These are phyloP conservation scores for Hanseniaspora opuntiae DNA, from an alignment of 805 yeast genomes.

Conservation along the genomic window DNA sequence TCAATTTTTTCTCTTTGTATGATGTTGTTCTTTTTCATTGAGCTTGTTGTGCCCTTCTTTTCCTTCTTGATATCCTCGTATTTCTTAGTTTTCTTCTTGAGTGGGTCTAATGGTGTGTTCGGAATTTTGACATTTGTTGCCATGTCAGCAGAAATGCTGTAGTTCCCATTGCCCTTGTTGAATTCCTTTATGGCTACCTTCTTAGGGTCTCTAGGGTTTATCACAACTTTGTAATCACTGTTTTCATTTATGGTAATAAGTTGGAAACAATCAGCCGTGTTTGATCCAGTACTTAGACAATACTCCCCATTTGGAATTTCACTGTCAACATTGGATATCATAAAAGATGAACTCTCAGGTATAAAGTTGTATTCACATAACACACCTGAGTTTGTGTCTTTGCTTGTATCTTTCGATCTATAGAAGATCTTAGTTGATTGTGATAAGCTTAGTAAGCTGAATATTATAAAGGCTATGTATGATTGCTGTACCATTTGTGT, in stretches of 20 bases:
- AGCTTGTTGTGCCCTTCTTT: background rate
- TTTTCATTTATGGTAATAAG: background rate
- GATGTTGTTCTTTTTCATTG: background rate
- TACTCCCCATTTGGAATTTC: background rate
- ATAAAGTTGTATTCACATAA: slow-evolving; percentile 7
- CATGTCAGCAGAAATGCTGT: background rate
- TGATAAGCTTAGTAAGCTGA: background rate
- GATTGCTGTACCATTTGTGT: background rate
- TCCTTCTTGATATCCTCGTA: slow-evolving; percentile 9
- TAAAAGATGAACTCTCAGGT: slow-evolving; percentile 6
- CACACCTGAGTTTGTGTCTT: background rate
- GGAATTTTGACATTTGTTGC: background rate
- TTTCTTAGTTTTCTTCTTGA: slow-evolving; percentile 9
- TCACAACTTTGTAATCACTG: background rate
- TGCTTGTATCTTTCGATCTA: background rate
- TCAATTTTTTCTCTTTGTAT: background rate
- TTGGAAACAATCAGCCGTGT: slow-evolving; percentile 1
- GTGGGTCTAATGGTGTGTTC: slow-evolving; percentile 3
- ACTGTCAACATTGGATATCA: background rate
- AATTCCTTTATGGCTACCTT: background rate
- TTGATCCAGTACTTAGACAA: background rate
- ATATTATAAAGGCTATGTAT: background rate
- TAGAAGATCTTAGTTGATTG: slow-evolving; percentile 1
- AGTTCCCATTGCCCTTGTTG: background rate
- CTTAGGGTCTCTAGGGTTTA: background rate